These are phyloP conservation scores for Exophiala alcalophila DNA, from an alignment of 2,329 filamentous ascomycete species.

Conservation along the genomic window DNA sequence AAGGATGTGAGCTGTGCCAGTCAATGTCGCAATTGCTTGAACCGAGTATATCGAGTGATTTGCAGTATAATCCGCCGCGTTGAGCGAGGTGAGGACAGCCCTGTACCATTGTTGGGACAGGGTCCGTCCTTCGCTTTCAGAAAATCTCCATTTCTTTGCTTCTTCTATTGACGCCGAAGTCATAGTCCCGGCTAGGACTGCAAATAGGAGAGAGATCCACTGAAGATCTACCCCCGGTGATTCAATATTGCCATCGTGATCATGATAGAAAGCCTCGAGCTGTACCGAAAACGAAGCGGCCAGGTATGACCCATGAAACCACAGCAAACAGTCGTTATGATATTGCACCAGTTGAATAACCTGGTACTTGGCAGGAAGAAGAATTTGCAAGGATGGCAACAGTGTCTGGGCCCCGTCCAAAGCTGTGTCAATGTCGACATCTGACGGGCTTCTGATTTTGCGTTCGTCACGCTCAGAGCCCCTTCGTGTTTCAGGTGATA, in stretches of 20 bases:
- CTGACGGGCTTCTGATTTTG: constrained; percentile 13
- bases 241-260: constrained; percentile 36
- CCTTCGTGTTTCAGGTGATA: constrained; percentile 17
- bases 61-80: constrained; percentile 46
- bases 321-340: constrained; percentile 40
- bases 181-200: constrained; percentile 23
- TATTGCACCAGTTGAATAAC: constrained; percentile 36
- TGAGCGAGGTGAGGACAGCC: constrained; percentile 45
- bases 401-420: constrained; percentile 23
- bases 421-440: constrained; percentile 30
- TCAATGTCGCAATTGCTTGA: constrained; percentile 48
- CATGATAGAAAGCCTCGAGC: constrained; percentile 40
- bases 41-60: constrained; percentile 43
- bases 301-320: constrained; percentile 42
- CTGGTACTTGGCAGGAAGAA: constrained; percentile 34
- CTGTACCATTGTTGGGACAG: constrained; percentile 47
- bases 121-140: constrained; percentile 39
- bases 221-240: constrained; percentile 40
- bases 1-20: constrained; percentile 49
- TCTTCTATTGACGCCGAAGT: constrained; percentile 19
- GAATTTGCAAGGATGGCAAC: constrained; percentile 37
- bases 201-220: constrained; percentile 24
- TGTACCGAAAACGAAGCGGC: constrained; percentile 39
- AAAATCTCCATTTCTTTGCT: constrained; percentile 46
- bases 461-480: constrained; percentile 12